A percentile compares a stretch with the other conserved stretches of the same genome.
Evolutionary conservation across 2,329 filamentous ascomycete genomes (phyloP).

Genomic region (Sphaerulina vaccinii): DNA sequence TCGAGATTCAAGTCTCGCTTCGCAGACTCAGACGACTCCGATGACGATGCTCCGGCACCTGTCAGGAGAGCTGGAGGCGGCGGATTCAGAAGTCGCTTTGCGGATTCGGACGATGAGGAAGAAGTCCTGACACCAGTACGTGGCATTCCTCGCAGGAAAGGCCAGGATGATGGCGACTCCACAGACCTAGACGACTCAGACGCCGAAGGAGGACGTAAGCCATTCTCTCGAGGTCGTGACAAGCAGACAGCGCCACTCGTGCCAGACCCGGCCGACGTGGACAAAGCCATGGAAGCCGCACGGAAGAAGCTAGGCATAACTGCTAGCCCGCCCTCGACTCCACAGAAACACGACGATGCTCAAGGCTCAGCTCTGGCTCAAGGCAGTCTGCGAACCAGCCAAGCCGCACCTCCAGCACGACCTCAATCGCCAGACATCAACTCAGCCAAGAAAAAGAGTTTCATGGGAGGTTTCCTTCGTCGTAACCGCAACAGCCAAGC

Average conservation of each 20-base stretch:
- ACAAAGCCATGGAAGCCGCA: constrained; percentile 40
- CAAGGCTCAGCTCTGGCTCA: constrained; percentile 38
- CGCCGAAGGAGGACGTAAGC: constrained; percentile 35
- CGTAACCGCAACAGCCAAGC: constrained; percentile 32
- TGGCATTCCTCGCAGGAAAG: constrained; percentile 58
- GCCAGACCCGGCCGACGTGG: constrained; percentile 38
- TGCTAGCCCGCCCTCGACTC: constrained; percentile 10
- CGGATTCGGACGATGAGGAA: constrained; percentile 54
- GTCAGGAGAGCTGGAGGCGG: constrained; percentile 3
- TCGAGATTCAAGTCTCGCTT: constrained; percentile 56
- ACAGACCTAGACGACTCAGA: constrained; percentile 51
- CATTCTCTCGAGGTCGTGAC: constrained; percentile 46
- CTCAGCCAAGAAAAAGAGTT: constrained; percentile 31
- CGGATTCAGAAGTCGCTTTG: constrained; percentile 49
- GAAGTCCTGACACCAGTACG: constrained; percentile 56
- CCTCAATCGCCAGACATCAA: constrained; percentile 21
- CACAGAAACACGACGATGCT: constrained; percentile 22
- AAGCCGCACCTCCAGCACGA: constrained; percentile 55
- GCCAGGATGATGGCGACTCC: constrained; percentile 57
- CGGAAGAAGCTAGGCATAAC: constrained; percentile 34
- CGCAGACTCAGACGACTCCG: constrained; percentile 58
- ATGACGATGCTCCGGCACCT: constrained; percentile 51
- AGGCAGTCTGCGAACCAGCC: constrained; percentile 39
- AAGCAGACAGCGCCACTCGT: constrained; percentile 34
- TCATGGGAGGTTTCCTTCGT: constrained; percentile 39